Base-by-base conservation (phyloP, 2,329 filamentous ascomycete species). In the Apiospora rasikravindrae region DNA sequence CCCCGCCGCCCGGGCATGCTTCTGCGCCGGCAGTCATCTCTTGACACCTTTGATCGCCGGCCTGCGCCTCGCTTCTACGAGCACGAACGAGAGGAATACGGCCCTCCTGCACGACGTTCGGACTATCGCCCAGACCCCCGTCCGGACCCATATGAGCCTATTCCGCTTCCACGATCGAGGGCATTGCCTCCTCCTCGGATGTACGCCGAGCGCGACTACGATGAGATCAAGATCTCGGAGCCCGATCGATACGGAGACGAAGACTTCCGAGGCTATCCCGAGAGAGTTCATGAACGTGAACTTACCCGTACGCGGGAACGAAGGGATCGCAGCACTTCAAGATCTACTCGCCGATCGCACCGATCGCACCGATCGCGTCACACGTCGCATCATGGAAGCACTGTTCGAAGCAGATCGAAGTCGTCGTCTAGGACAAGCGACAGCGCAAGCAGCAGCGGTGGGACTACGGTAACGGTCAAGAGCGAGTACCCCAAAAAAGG, bases 31-130 rank as follows among this genome's bases (percentile, higher is more conserved):
- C 95, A 97, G 81, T 97, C 94, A 19, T 97, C 94, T 70, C 87
- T 98, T 51, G 95, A 98, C 81, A 97, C 93, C 0, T 98, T 94
- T 79, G 95, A 98, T 82, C 91, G 95, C 68, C 90, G 90, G 40
- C 92, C 93, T 1, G 79, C 82, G 3, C 82, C 82, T 11, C 79
- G 81, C 69, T 85, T 86, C 75, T 86, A 85, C 24, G 68, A 69
- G 5, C 33, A 47, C 70, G 87, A 92, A 49, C 78, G 81, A 51
- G 88, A 89, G 57, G 87, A 89, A 74, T 87, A 86, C 76, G 83
- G 84, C 45, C 85, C 87, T n/a, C 86, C 87, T 11, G 77, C 79
- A 33, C 84, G 80, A 71, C 82, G 87, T 26, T 89, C 91, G 69
- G 90, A 93, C 73, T 91, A 91, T 76, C 84, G 83, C 69, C 84